These are phyloP conservation scores for Phytophthora foliorum DNA, from an alignment of 352 stramenopile species.

Conservation along the genomic window DNA sequence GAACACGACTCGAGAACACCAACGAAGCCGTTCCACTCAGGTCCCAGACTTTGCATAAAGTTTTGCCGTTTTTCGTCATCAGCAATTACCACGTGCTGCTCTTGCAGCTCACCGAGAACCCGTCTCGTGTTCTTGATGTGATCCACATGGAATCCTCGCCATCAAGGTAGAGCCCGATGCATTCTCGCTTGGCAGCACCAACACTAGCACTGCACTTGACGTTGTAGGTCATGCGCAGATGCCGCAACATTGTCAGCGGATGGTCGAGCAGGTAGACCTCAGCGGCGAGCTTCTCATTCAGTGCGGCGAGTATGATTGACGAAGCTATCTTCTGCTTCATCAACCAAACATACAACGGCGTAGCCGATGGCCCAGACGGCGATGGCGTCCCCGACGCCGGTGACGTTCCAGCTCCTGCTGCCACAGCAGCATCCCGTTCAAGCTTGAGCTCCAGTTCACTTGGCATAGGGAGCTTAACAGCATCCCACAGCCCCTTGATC, in stretches of 20 bases:
- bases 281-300: slow-evolving; percentile 10
- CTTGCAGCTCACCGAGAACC: background rate
- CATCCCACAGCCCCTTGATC: slow-evolving; percentile 8
- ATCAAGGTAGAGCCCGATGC: background rate
- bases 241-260: slow-evolving; percentile 8
- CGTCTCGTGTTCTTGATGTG: background rate
- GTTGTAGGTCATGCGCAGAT: slow-evolving; percentile 15
- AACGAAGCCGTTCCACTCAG: background rate
- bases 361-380: background rate
- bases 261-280: slow-evolving; percentile 20
- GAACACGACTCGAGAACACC: background rate
- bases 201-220: slow-evolving; percentile 15
- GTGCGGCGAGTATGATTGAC: slow-evolving; percentile 3
- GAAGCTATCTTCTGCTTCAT: slow-evolving; percentile 14
- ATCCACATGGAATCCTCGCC: background rate
- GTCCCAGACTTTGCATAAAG: background rate
- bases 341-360: background rate
- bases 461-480: background rate
- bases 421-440: background rate
- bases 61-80: background rate
- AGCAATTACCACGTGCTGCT: background rate
- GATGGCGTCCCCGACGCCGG: background rate
- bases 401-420: background rate
- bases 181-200: background rate
- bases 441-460: background rate